Conservation (phyloP, 225 moss, liverwort and hornwort species). For the Takakia lepidozioides region DNA sequence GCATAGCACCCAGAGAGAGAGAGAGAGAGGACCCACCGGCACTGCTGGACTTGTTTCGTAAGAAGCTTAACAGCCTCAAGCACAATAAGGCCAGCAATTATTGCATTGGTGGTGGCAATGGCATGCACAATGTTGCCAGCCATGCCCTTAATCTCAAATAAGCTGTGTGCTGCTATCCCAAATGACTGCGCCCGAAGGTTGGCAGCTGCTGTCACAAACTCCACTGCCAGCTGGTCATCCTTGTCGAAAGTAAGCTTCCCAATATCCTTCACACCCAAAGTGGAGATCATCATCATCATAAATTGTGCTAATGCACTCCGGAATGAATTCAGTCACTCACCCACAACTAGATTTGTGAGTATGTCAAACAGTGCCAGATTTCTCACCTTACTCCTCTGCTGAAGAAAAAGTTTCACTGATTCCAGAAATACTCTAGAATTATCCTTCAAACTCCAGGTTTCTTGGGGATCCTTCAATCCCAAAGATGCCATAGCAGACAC, state of each 20-base stretch:
- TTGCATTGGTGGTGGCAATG: conserved; percentile 96
- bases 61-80: conserved; percentile 88
- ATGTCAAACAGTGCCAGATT: background rate
- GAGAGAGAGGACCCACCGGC: conserved; percentile 44
- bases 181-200: conserved; percentile 90
- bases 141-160: conserved; percentile 97
- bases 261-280: conserved; percentile 58
- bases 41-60: conserved; percentile 52
- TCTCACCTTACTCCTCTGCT: conserved; percentile 58
- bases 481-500: conserved; percentile 62
- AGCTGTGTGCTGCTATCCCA: conserved; percentile 78
- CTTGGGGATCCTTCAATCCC: conserved; percentile 80
- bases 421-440: conserved; percentile 80
- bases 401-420: conserved; percentile 58
- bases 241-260: conserved; percentile 93
- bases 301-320: background rate
- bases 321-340: background rate
- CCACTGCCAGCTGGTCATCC: conserved; percentile 95
- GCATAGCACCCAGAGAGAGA: too few species aligned
- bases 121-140: conserved; percentile 98
- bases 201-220: conserved; percentile 95
- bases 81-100: conserved; percentile 93
- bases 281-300: conserved; percentile 1
- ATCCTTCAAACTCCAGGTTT: conserved; percentile 73
- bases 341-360: too few species aligned